phyloP scores from a whole-genome alignment of 1,284 basidiomycete species.

The Cutaneotrichosporon sp. region DNA sequence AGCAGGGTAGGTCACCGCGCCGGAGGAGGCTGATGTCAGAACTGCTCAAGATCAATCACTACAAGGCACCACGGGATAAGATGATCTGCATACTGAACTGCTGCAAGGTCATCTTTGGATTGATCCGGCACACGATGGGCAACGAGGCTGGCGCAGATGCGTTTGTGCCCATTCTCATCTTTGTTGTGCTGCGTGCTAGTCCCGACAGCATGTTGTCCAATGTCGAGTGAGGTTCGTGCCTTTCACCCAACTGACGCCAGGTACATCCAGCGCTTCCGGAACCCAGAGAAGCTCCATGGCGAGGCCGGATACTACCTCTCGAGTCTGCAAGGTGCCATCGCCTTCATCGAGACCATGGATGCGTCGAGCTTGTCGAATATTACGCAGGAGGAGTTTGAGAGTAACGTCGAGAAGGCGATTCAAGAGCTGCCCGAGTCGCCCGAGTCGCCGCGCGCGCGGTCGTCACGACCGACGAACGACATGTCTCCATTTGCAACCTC shows the following conservation, averaged over 20 bases:
- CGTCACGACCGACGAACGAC: slow-evolving; percentile 16
- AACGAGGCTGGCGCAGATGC: slow-evolving; percentile 69
- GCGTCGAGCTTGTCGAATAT: slow-evolving; percentile 87
- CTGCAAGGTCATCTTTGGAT: slow-evolving; percentile 98
- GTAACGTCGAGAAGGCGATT: slow-evolving; percentile 70
- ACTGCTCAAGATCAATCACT: slow-evolving; percentile 93
- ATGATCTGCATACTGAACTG: slow-evolving; percentile 95
- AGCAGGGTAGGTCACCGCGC: slow-evolving; percentile 62
- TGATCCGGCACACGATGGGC: slow-evolving; percentile 73
- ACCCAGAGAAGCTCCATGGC: slow-evolving; percentile 80
- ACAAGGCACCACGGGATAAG: slow-evolving; percentile 97
- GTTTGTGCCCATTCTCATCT: slow-evolving; percentile 92
- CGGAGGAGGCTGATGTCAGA: slow-evolving; percentile 53
- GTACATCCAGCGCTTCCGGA: slow-evolving; percentile 92
- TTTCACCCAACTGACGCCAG: slow-evolving; percentile 49
- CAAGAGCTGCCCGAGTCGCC: slow-evolving; percentile 56
- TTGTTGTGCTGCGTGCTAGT: slow-evolving; percentile 87
- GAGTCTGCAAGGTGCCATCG: slow-evolving; percentile 84
- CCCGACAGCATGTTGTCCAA: slow-evolving; percentile 91
- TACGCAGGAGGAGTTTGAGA: slow-evolving; percentile 86
- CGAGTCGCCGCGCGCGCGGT: slow-evolving; percentile 19
- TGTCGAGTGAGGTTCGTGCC: slow-evolving; percentile 65
- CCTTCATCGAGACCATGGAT: slow-evolving; percentile 96
- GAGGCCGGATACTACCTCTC: slow-evolving; percentile 98
- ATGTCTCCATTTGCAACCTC: slow-evolving; percentile 41